phyloP scores from a whole-genome alignment of 305 asterid species.

The Fraxinus dipetala region DNA sequence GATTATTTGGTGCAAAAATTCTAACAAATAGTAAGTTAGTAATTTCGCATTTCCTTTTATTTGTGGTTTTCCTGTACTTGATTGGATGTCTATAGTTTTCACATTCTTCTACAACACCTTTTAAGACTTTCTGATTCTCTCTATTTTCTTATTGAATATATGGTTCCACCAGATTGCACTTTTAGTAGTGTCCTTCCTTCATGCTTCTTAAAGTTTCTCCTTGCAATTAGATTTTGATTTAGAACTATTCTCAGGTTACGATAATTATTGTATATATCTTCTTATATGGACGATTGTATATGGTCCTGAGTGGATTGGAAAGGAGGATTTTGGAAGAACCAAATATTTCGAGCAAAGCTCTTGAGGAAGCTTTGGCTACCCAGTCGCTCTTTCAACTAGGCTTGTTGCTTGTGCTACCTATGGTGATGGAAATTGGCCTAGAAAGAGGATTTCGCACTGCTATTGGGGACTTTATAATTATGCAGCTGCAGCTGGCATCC shows the following conservation, averaged over 20 bases:
- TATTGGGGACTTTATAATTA: slow-evolving; percentile 79
- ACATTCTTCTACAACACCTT: neutral
- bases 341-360: slow-evolving; percentile 59
- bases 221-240: slow-evolving; percentile 20
- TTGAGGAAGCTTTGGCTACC: slow-evolving; percentile 86
- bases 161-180: neutral
- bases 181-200: neutral
- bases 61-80: neutral
- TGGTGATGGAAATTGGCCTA: slow-evolving; percentile 95
- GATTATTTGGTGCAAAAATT: neutral
- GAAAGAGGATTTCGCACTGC: slow-evolving; percentile 97
- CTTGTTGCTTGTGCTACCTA: slow-evolving; percentile 76
- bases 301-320: slow-evolving; percentile 95
- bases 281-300: slow-evolving; percentile 80
- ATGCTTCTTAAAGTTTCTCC: slow-evolving; percentile 12
- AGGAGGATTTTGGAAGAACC: slow-evolving; percentile 67
- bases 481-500: slow-evolving; percentile 98
- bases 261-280: slow-evolving; percentile 76
- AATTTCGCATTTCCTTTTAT: neutral
- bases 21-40: neutral
- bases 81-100: neutral
- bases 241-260: slow-evolving; percentile 58
- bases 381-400: slow-evolving; percentile 92
- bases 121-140: neutral
- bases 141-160: neutral